A percentile compares a stretch with the other conserved stretches of the same genome.
Conservation (phyloP, 495 filamentous ascomycete genomes). For the Trichocladium uniseriatum region DNA sequence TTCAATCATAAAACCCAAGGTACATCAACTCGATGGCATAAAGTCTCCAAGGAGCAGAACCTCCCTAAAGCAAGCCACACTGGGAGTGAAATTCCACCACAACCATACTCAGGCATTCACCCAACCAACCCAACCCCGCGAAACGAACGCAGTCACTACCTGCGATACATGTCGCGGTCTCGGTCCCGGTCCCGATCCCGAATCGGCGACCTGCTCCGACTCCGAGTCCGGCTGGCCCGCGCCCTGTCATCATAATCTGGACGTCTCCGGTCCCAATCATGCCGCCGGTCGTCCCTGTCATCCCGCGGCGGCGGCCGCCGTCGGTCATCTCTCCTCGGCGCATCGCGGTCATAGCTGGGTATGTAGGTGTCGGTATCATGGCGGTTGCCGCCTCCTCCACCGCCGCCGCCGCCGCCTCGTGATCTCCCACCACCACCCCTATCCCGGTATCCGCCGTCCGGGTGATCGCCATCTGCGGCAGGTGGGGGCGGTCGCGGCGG, state of each 20-base stretch:
- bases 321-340: constrained; percentile 37
- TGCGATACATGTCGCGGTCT: constrained; percentile 31
- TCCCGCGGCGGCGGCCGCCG: constrained; percentile 26
- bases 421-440: constrained; percentile 20
- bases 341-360: constrained; percentile 42
- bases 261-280: constrained; percentile 26
- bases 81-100: too few species aligned
- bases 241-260: constrained; percentile 40
- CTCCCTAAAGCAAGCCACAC: too few species aligned
- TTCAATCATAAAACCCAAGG: too few species aligned
- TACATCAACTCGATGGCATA: too few species aligned
- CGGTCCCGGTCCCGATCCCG: constrained; percentile 28
- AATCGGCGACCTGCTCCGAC: constrained; percentile 41
- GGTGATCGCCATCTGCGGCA: constrained; percentile 27
- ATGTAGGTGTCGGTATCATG: constrained; percentile 53
- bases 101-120: too few species aligned
- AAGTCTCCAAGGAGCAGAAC: too few species aligned
- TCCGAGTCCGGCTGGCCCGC: constrained; percentile 38
- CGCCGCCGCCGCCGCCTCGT: constrained; percentile 24
- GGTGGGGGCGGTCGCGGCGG: constrained; percentile 37
- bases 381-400: constrained; percentile 3
- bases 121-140: too few species aligned
- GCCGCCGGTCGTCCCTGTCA: constrained; percentile 35
- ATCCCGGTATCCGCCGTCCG: constrained; percentile 33
- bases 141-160: constrained; percentile 25